These are phyloP conservation scores for Paracoccidioides brasiliensis DNA, from an alignment of 2,329 filamentous ascomycete species.

Conservation along the genomic window DNA sequence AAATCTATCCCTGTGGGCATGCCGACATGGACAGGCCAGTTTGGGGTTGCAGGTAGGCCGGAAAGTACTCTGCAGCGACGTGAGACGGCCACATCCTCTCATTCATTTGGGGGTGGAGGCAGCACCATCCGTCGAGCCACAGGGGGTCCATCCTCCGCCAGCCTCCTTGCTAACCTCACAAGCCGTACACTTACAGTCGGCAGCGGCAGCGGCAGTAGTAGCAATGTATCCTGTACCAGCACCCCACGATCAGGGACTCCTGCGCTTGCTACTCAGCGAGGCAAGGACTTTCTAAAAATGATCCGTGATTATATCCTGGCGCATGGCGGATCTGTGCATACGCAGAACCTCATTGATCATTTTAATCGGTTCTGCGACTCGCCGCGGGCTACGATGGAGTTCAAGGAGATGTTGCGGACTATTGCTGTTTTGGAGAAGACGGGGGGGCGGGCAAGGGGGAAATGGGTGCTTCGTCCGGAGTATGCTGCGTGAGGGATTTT, in stretches of 20 bases:
- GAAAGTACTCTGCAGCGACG: constrained; percentile 19
- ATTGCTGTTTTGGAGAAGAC: constrained; percentile 59
- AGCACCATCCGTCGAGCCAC: constrained; percentile 24
- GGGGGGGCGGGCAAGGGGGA: constrained; percentile 35
- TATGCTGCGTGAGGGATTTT: constrained; percentile 20
- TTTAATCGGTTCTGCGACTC: constrained; percentile 71
- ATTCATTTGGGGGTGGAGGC: constrained; percentile 17
- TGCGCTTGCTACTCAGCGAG: constrained; percentile 27
- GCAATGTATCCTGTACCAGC: constrained; percentile 27
- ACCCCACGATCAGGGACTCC: constrained; percentile 29
- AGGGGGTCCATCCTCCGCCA: constrained; percentile 28
- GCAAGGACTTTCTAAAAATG: constrained; percentile 53
- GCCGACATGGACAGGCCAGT: constrained; percentile 85
- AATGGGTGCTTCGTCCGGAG: constrained; percentile 49
- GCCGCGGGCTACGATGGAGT: constrained; percentile 56
- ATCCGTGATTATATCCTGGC: constrained; percentile 67
- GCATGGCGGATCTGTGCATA: constrained; percentile 66
- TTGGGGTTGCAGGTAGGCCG: constrained; percentile 63
- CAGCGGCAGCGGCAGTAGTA: constrained; percentile 10
- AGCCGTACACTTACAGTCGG: constrained; percentile 12
- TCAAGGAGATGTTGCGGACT: constrained; percentile 64
- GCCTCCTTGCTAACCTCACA: constrained; percentile 28
- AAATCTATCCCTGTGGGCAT: constrained; percentile 63
- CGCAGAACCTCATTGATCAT: constrained; percentile 77
- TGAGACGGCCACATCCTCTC: constrained; percentile 1